Conservation (phyloP, 176 grass and related monocot species). For the Cenchrus americanus region DNA sequence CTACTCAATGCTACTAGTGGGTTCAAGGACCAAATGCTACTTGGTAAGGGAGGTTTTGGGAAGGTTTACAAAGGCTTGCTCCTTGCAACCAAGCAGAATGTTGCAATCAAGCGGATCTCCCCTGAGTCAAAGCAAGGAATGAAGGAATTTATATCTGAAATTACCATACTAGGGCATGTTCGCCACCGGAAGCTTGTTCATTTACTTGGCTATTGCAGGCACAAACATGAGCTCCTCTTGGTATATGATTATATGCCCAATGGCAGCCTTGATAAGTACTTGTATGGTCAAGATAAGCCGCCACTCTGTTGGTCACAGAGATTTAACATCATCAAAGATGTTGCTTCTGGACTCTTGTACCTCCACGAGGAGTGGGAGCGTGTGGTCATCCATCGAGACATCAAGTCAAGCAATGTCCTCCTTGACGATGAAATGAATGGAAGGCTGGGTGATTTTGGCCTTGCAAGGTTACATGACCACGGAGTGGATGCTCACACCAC, state of each 20-base stretch:
- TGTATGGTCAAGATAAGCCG: neutral
- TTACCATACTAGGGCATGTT: neutral
- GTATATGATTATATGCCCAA: neutral
- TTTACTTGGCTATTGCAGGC: neutral
- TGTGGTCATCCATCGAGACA: conserved; percentile 13
- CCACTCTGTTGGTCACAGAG: neutral
- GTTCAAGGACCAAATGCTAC: neutral
- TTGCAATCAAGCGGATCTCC: neutral
- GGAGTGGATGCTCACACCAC: conserved; percentile 5
- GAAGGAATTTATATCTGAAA: neutral
- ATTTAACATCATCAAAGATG: neutral
- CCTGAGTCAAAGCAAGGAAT: neutral
- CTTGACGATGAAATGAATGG: neutral
- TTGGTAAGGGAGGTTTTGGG: neutral
- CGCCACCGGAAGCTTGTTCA: neutral
- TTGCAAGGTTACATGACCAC: neutral
- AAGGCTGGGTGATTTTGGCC: conserved; percentile 14
- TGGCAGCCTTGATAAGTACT: neutral
- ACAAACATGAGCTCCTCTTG: neutral
- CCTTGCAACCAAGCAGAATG: neutral
- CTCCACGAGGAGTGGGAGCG: conserved; percentile 11
- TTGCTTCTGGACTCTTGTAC: neutral
- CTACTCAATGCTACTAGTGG: neutral
- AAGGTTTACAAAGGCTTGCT: neutral
- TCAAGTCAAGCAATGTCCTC: conserved; percentile 1